phyloP scores from a whole-genome alignment of 495 filamentous ascomycete species.

The Copromyces sp. region DNA sequence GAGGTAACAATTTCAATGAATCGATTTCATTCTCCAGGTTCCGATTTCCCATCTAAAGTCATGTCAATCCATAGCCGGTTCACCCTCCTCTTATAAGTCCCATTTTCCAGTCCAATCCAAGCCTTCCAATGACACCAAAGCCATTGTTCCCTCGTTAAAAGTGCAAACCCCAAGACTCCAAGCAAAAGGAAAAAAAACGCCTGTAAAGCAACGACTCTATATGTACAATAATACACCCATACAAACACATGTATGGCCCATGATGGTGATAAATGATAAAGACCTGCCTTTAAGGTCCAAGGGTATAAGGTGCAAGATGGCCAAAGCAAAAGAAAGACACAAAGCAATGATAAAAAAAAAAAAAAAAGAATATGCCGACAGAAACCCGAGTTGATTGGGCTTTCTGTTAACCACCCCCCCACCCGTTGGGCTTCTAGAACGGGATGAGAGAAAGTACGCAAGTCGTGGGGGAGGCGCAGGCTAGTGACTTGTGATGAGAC shows the following conservation, averaged over 20 bases:
- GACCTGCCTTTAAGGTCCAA: not conserved
- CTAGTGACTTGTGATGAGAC: not conserved
- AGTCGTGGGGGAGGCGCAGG: not conserved
- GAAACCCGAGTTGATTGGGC: not conserved
- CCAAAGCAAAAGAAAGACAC: not conserved
- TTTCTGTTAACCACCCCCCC: not conserved
- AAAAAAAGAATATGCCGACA: not conserved
- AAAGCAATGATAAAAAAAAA: not conserved
- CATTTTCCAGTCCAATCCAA: not conserved
- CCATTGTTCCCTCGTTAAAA: not conserved
- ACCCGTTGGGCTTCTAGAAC: not conserved
- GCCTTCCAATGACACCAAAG: not conserved
- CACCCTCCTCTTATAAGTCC: not conserved
- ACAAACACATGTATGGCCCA: not conserved
- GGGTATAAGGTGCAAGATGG: not conserved
- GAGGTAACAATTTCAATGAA: not conserved
- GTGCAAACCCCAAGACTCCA: not conserved
- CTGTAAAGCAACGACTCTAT: not conserved
- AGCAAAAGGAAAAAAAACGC: not conserved
- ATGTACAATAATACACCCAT: not conserved
- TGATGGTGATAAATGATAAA: not conserved
- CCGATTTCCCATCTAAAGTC: not conserved
- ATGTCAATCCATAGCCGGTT: not conserved
- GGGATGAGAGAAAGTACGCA: not conserved
- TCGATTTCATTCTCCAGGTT: not conserved